These are phyloP conservation scores for Wallemia mellicola DNA, from an alignment of 1,284 basidiomycete species.

Conservation along the genomic window DNA sequence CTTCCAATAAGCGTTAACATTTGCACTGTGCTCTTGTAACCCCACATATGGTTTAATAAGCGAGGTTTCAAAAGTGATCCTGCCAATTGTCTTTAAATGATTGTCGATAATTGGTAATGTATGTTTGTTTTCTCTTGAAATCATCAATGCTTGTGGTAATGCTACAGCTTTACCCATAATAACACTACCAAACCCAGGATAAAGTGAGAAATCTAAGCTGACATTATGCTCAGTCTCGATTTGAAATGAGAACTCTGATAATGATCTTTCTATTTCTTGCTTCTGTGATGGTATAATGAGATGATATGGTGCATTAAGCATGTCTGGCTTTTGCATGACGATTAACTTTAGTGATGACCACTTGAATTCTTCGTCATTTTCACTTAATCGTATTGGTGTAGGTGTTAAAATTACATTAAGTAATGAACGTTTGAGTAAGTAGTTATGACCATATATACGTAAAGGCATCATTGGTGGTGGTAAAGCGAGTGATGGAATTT, in stretches of 20 bases:
- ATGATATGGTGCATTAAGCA: slow-evolving; percentile 55
- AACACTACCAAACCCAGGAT: slow-evolving; percentile 95
- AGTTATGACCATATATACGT: slow-evolving; percentile 65
- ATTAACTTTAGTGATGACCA: slow-evolving; percentile 67
- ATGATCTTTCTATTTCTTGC: slow-evolving; percentile 31
- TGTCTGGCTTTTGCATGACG: slow-evolving; percentile 50
- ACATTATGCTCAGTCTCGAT: slow-evolving; percentile 40
- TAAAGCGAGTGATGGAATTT: slow-evolving; percentile 72
- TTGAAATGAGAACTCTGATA: slow-evolving; percentile 66
- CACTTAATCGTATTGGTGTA: background rate
- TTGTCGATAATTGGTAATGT: slow-evolving; percentile 69
- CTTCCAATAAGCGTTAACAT: background rate
- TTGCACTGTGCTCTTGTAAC: slow-evolving; percentile 23
- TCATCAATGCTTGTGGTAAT: slow-evolving; percentile 22
- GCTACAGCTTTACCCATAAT: slow-evolving; percentile 81
- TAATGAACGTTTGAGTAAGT: slow-evolving; percentile 11
- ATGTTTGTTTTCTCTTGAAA: slow-evolving; percentile 16
- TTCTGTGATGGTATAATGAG: slow-evolving; percentile 35
- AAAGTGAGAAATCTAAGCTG: slow-evolving; percentile 72
- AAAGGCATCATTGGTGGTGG: slow-evolving; percentile 97
- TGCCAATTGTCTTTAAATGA: slow-evolving; percentile 49
- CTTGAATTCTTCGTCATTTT: slow-evolving; percentile 8
- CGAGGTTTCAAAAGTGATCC: slow-evolving; percentile 68
- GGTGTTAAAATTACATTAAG: background rate
- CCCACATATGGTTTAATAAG: slow-evolving; percentile 73